A percentile compares a stretch with the other conserved stretches of the same genome.
Conservation (phyloP, 345 rosid species). For the Lumnitzera littorea region DNA sequence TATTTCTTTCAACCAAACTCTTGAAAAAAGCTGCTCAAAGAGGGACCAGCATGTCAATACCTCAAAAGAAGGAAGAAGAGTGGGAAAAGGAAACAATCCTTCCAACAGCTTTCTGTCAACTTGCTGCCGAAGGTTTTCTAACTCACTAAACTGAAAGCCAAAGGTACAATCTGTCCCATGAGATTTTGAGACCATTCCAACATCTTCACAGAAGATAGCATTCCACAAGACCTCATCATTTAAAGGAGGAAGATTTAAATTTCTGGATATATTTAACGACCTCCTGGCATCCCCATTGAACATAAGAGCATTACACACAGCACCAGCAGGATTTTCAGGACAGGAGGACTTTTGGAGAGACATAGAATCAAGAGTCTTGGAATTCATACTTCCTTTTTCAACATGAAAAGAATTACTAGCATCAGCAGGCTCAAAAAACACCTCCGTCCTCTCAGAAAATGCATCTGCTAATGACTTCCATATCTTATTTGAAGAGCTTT, state of each 20-base stretch:
- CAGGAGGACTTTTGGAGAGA: conserved; percentile 35
- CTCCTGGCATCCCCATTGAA: conserved; percentile 43
- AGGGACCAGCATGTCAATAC: conserved; percentile 27
- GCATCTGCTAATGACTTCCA: conserved; percentile 53
- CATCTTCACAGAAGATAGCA: conserved; percentile 48
- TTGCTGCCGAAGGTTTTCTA: conserved; percentile 52
- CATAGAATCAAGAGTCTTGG: conserved; percentile 20
- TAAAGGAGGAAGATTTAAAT: conserved; percentile 62
- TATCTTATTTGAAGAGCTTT: conserved; percentile 37
- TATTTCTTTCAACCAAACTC: neutral
- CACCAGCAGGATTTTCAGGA: conserved; percentile 73
- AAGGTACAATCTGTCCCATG: conserved; percentile 62
- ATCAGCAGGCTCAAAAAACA: conserved; percentile 21
- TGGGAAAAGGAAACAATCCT: conserved; percentile 85
- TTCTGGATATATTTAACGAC: conserved; percentile 47
- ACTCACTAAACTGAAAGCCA: conserved; percentile 65
- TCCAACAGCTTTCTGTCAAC: conserved; percentile 51
- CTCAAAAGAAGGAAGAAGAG: conserved; percentile 82
- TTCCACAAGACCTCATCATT: conserved; percentile 61
- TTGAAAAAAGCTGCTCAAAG: conserved; percentile 8
- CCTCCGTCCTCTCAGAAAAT: conserved; percentile 31
- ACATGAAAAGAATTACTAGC: conserved; percentile 19
- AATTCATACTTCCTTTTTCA: conserved; percentile 13
- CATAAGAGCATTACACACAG: conserved; percentile 54
- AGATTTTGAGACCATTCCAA: conserved; percentile 20